A percentile compares a stretch with the other conserved stretches of the same genome.
Conservation (phyloP, 2,329 filamentous ascomycete species). For the Microascus cirrosus region DNA sequence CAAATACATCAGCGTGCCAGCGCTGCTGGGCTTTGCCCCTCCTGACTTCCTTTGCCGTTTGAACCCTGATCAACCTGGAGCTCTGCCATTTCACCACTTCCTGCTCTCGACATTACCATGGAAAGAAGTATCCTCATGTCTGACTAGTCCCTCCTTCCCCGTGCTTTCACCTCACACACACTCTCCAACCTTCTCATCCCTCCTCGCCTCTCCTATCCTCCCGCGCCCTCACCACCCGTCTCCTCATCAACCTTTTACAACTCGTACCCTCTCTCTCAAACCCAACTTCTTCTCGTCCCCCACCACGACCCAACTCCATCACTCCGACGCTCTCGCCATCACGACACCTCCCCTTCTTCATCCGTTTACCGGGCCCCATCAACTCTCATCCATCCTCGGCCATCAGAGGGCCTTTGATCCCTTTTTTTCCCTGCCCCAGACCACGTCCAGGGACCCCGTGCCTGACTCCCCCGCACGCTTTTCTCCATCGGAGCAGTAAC, state of each 20-base stretch:
- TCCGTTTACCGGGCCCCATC: conserved; percentile 7
- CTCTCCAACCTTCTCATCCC: conserved; percentile 3
- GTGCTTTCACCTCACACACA: conserved; percentile 1
- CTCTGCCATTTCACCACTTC: not conserved
- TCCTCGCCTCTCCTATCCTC: conserved; percentile 10
- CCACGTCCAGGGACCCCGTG: not conserved
- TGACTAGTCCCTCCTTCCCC: not conserved
- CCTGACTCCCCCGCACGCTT: not conserved
- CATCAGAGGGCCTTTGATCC: not conserved
- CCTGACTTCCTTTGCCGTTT: not conserved
- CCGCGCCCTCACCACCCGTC: conserved; percentile 10
- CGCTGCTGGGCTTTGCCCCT: not conserved
- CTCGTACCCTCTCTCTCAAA: not conserved
- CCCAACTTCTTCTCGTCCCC: not conserved
- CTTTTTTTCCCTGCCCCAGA: not conserved
- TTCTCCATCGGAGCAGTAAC: not conserved
- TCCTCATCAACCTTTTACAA: conserved; percentile 10
- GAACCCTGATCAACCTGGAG: not conserved
- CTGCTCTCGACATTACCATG: not conserved
- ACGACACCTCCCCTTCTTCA: not conserved
- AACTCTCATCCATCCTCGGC: not conserved
- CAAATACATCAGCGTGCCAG: not conserved
- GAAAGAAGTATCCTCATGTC: conserved; percentile 3
- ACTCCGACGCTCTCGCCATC: not conserved
- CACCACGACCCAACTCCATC: not conserved